phyloP scores from a whole-genome alignment of 1,284 basidiomycete genomes.

The Hemileia vastatrix region DNA sequence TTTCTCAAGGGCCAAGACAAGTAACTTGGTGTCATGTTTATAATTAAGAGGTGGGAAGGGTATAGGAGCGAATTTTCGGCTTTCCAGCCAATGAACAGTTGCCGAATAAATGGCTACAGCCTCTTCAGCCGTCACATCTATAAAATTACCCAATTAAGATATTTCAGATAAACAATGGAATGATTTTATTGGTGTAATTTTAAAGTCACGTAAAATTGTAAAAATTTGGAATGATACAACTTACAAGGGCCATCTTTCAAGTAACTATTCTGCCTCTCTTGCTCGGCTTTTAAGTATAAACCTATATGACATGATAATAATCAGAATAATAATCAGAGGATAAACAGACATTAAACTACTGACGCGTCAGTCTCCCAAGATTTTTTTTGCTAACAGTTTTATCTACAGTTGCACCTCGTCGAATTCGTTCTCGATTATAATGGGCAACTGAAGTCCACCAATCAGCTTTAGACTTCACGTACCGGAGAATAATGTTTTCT shows the following conservation, averaged over 20 bases:
- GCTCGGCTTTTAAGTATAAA: slow-evolving; percentile 91
- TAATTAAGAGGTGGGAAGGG: slow-evolving; percentile 97
- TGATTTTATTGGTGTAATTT: too few species aligned
- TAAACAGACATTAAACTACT: slow-evolving; percentile 33
- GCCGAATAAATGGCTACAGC: slow-evolving; percentile 95
- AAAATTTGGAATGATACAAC: too few species aligned
- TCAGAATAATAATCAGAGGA: neutral
- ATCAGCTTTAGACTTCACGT: slow-evolving; percentile 98
- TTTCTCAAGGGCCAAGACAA: slow-evolving; percentile 89
- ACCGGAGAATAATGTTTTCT: slow-evolving; percentile 96
- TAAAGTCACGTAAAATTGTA: too few species aligned
- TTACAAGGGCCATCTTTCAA: slow-evolving; percentile 67
- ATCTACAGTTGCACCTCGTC: slow-evolving; percentile 94
- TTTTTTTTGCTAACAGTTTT: slow-evolving; percentile 99
- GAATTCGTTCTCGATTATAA: slow-evolving; percentile 86
- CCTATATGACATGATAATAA: slow-evolving; percentile 50
- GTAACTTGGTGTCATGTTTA: slow-evolving; percentile 93
- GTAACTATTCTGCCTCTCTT: slow-evolving; percentile 92
- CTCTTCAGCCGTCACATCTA: slow-evolving; percentile 88
- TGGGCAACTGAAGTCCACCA: slow-evolving; percentile 95
- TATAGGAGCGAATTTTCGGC: slow-evolving; percentile 89
- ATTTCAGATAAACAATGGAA: neutral
- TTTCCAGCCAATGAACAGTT: slow-evolving; percentile 95
- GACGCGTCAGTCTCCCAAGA: slow-evolving; percentile 73
- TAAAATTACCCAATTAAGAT: neutral